phyloP scores from a whole-genome alignment of 2,329 filamentous ascomycete species.

The Simplicillium aogashimaense region DNA sequence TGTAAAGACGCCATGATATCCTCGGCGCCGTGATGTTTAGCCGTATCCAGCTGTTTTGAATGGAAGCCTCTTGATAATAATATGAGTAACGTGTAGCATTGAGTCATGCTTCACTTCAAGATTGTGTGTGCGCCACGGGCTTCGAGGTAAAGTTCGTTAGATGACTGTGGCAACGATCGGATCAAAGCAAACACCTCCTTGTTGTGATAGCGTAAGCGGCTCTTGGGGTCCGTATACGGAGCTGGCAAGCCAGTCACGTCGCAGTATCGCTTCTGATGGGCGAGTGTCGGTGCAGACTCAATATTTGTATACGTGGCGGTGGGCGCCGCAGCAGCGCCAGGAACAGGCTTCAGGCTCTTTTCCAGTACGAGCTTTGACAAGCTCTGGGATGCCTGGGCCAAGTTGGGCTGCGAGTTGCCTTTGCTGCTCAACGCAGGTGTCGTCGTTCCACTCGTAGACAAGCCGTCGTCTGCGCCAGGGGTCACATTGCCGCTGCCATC shows the following conservation, averaged over 20 bases:
- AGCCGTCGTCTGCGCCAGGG: constrained; percentile 38
- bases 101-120: constrained; percentile 54
- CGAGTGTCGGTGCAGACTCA: constrained; percentile 82
- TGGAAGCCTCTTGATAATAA: too few relatives aligned
- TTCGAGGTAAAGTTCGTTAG: constrained; percentile 81
- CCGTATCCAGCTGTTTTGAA: not conserved
- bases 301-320: constrained; percentile 92
- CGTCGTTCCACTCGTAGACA: constrained; percentile 48
- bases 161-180: constrained; percentile 68
- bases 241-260: constrained; percentile 91
- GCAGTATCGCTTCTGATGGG: constrained; percentile 82
- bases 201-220: constrained; percentile 83
- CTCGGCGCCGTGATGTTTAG: not conserved
- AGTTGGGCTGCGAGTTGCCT: constrained; percentile 49
- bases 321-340: constrained; percentile 37
- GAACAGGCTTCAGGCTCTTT: constrained; percentile 50
- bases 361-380: constrained; percentile 82
- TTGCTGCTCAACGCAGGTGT: constrained; percentile 37
- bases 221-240: constrained; percentile 91
- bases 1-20: not conserved
- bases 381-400: constrained; percentile 81
- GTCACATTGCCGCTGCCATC: constrained; percentile 69
- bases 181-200: constrained; percentile 84
- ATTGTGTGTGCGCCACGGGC: constrained; percentile 87
- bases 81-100: too few relatives aligned